Base-by-base conservation (phyloP, 2,329 filamentous ascomycete genomes). In the Stagonosporopsis rhizophila region DNA sequence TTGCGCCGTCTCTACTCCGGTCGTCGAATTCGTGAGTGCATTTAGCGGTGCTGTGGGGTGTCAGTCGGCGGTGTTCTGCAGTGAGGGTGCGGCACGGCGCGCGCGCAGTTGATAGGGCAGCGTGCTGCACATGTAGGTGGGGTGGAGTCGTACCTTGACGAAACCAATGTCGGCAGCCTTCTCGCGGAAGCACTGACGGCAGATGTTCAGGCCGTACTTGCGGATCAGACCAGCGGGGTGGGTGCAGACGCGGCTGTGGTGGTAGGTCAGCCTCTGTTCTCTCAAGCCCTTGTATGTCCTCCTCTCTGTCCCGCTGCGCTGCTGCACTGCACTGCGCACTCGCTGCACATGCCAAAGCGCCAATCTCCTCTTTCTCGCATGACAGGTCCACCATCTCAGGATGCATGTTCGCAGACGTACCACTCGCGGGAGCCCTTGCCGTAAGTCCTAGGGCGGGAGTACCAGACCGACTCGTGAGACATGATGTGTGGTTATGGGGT, bases 171-270 rank as follows among this genome's bases (percentile, higher is more conserved):
- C 86, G 75, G 78, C 76, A 74, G 81, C 79, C 83, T 88, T 88
- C 82, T 89, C 86, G 71, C 86, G 79, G 83, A 89, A 89, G 84
- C 86, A 88, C 80, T 86, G 83, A 83, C 86, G 84, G 84, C 86
- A 88, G 81, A 88, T 87, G 77, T 96, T 92, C 75, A 97, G 87
- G 79, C 95, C 94, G 85, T 99, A 99, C 86, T 99, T 99, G 86
- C 95, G 93, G 88, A 99, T 96, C 74, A 99, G 89, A 96, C 95
- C 95, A 78, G 95, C 94, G 79, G 87, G 89, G 90, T 99, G 94
- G 79, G 92, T 92, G 91, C 88, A 91, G 79, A 90, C 88, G 78
- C 88, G 89, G 85, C 88, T 91, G 76, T 69, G 46, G 57, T 61
- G 55, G 61, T 63, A 51, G 42, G 66, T 75, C 66, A 75, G 74